These are phyloP conservation scores for Crithidia expoeki DNA, from an alignment of 208 protist genomes.

Conservation along the genomic window DNA sequence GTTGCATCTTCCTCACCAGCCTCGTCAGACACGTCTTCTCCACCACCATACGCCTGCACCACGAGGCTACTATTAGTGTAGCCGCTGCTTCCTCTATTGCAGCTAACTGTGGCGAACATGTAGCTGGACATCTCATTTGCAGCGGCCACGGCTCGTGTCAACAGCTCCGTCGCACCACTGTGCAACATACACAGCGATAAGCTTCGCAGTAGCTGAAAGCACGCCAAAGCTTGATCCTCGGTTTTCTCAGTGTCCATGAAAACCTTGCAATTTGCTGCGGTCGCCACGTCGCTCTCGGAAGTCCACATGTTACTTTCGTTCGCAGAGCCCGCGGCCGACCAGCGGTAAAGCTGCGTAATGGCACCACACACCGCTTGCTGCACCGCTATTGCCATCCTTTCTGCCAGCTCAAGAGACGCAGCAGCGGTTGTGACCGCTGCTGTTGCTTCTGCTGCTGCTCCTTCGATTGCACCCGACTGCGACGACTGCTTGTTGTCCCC, in stretches of 20 bases:
- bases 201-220: slow-evolving; percentile 28
- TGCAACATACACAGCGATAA: slow-evolving; percentile 22
- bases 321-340: neutral
- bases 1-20: neutral
- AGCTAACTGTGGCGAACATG: neutral
- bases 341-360: slow-evolving; percentile 21
- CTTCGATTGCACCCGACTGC: neutral
- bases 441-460: neutral
- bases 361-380: slow-evolving; percentile 1
- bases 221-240: slow-evolving; percentile 16
- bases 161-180: slow-evolving; percentile 9
- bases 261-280: too few species aligned
- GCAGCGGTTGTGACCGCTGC: neutral
- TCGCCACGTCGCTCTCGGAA: neutral
- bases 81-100: too few species aligned
- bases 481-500: too few species aligned
- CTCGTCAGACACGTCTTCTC: neutral
- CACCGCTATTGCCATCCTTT: slow-evolving; percentile 12
- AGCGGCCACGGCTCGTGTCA: slow-evolving; percentile 2
- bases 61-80: too few species aligned
- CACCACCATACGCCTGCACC: too few species aligned
- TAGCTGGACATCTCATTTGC: neutral
- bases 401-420: neutral
- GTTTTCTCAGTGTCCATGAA: neutral
- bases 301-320: neutral